Conservation (phyloP, 2,329 filamentous ascomycete species). For the Xylariaceae sp. region DNA sequence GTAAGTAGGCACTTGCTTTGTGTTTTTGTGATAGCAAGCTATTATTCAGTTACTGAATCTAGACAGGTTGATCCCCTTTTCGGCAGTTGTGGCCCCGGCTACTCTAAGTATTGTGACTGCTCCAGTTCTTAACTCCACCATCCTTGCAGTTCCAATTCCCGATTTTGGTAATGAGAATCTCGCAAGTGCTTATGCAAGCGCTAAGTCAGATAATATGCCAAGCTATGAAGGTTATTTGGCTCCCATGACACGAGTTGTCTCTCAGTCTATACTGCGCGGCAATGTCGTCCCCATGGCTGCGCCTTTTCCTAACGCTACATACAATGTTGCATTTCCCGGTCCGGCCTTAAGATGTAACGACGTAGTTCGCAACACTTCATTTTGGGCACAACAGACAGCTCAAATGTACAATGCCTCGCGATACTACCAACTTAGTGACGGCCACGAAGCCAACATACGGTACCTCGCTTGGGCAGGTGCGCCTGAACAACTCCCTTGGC, state of each 20-base stretch:
- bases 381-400: neutral
- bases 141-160: neutral
- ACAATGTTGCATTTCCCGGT: neutral
- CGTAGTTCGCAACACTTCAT: neutral
- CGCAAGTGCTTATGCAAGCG: neutral
- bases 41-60: neutral
- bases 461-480: neutral
- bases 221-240: neutral
- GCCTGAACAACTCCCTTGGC: neutral
- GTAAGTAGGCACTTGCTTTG: neutral
- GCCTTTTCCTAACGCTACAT: neutral
- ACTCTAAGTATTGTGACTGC: neutral
- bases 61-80: neutral
- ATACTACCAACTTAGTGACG: neutral
- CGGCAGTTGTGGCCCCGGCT: neutral
- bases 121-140: neutral
- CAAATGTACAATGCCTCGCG: neutral
- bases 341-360: neutral
- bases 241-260: neutral
- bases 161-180: neutral
- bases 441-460: neutral
- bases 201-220: neutral
- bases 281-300: neutral
- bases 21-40: neutral
- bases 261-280: neutral